These are phyloP conservation scores for Lotmaria passim DNA, from an alignment of 208 protist genomes.

Conservation along the genomic window DNA sequence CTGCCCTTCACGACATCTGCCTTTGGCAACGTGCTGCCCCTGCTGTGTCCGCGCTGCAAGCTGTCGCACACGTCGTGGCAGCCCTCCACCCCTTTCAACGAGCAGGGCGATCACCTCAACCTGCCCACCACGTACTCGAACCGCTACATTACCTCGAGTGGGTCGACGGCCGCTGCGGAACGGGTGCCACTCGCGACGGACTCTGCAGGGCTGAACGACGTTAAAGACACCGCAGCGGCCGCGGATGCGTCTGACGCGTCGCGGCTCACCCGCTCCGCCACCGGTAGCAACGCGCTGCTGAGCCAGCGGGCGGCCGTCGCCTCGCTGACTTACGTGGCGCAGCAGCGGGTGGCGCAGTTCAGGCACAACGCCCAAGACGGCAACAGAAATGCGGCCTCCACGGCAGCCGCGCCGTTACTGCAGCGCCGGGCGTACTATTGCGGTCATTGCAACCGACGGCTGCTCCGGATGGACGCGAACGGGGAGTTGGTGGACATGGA, in stretches of 20 bases:
- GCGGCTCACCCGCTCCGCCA: neutral
- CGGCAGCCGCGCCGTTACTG: neutral
- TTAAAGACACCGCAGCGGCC: neutral
- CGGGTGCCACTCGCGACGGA: neutral
- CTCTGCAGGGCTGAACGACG: neutral
- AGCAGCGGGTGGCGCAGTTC: slow-evolving; percentile 8
- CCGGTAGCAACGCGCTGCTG: neutral
- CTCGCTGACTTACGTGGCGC: neutral
- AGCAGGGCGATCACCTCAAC: slow-evolving; percentile 77
- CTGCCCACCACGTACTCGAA: slow-evolving; percentile 79
- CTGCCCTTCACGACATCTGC: slow-evolving; percentile 70
- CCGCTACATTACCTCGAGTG: slow-evolving; percentile 35
- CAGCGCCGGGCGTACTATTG: slow-evolving; percentile 77
- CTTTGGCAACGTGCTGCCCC: slow-evolving; percentile 70
- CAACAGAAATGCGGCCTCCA: neutral
- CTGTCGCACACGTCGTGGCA: slow-evolving; percentile 79
- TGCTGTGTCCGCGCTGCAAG: slow-evolving; percentile 79
- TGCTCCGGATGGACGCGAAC: slow-evolving; percentile 76
- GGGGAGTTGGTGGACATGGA: slow-evolving; percentile 85
- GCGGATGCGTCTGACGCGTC: neutral
- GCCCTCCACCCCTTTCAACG: slow-evolving; percentile 67
- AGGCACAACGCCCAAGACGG: neutral
- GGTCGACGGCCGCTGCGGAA: neutral
- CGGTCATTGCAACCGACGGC: slow-evolving; percentile 59
- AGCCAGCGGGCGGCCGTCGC: slow-evolving; percentile 3